Evolutionary conservation across 805 yeast species (phyloP).

Genomic region (Metschnikowia bowlesiae): DNA sequence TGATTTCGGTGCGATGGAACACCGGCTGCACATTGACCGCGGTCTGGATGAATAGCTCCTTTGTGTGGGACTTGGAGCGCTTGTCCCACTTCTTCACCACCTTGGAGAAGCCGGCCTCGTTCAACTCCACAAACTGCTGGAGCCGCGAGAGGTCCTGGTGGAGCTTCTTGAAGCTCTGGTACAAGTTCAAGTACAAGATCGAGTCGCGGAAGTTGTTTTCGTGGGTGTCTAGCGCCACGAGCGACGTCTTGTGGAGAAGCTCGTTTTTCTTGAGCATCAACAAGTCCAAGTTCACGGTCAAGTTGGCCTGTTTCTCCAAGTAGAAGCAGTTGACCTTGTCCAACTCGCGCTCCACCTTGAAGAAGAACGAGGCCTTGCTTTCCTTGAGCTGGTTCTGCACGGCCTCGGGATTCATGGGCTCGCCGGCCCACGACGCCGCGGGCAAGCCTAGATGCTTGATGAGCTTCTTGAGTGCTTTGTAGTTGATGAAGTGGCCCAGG

Average conservation of each 20-base stretch:
- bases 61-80: slow-evolving; percentile 88
- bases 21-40: slow-evolving; percentile 97
- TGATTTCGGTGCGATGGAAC: slow-evolving; percentile 83
- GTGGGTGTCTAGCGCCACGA: slow-evolving; percentile 11
- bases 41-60: slow-evolving; percentile 83
- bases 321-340: slow-evolving; percentile 95
- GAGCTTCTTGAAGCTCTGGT: slow-evolving; percentile 84
- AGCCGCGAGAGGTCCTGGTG: slow-evolving; percentile 83
- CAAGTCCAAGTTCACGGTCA: slow-evolving; percentile 73
- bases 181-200: slow-evolving; percentile 73
- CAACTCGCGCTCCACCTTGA: slow-evolving; percentile 86
- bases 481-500: slow-evolving; percentile 88
- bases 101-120: slow-evolving; percentile 93
- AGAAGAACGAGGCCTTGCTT: slow-evolving; percentile 84
- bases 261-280: slow-evolving; percentile 66
- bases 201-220: slow-evolving; percentile 52
- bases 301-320: slow-evolving; percentile 83
- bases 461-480: slow-evolving; percentile 87
- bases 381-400: slow-evolving; percentile 59
- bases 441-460: slow-evolving; percentile 72
- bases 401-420: slow-evolving; percentile 23
- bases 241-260: slow-evolving; percentile 28
- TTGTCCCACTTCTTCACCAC: slow-evolving; percentile 98
- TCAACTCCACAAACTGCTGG: slow-evolving; percentile 90
- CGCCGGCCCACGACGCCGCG: slow-evolving; percentile 18